phyloP scores from a whole-genome alignment of 1,284 basidiomycete genomes.

The Uromyces viciae-fabae region DNA sequence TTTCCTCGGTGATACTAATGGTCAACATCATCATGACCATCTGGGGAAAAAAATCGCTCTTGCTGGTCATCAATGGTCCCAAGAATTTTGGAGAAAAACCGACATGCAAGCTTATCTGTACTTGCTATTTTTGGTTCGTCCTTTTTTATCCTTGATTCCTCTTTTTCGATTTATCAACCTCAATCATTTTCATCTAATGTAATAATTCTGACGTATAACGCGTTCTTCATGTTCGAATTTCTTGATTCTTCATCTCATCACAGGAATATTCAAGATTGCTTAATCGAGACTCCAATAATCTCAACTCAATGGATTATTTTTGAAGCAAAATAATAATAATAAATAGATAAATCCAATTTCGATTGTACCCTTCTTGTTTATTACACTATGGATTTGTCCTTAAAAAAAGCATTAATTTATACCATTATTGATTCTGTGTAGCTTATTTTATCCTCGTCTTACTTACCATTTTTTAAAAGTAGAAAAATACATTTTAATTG shows the following conservation, averaged over 20 bases:
- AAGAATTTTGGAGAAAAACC: constrained; percentile 55
- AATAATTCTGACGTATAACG: no score
- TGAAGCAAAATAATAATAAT: no score
- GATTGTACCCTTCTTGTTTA: not conserved
- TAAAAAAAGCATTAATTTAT: no score
- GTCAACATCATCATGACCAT: constrained; percentile 53
- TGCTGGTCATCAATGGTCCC: constrained; percentile 54
- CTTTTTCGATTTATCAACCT: not conserved
- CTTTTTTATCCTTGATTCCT: no score
- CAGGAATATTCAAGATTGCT: constrained; percentile 19
- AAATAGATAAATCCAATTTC: no score
- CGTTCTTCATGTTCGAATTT: no score
- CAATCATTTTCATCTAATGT: no score
- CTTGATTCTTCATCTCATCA: not conserved
- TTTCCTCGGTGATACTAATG: constrained; percentile 57
- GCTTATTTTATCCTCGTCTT: no score
- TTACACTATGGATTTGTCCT: not conserved
- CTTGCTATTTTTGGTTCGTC: constrained; percentile 30
- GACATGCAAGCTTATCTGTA: constrained; percentile 56
- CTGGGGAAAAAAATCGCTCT: constrained; percentile 56
- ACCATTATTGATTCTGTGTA: no score
- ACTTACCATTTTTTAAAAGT: no score
- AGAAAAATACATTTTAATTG: no score
- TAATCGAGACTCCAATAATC: not conserved
- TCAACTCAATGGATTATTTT: constrained; percentile 11